Evolutionary conservation across 129 eudicot genomes (phyloP).

Genomic region (Flaveria ramosissima): DNA sequence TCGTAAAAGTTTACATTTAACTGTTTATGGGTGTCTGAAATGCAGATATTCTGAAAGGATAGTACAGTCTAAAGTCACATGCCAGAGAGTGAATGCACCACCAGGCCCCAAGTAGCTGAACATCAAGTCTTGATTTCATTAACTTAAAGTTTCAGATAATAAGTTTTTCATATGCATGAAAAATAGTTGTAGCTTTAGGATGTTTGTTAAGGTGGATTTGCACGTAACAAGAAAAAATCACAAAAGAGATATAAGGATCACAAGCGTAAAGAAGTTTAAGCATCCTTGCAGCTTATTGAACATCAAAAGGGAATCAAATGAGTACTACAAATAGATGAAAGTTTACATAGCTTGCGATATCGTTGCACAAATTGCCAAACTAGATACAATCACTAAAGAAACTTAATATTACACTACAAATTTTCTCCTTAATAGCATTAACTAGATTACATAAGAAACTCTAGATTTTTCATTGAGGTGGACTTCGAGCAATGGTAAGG

Average conservation of each 20-base stretch:
- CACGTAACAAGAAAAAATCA: not conserved
- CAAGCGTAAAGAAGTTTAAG: not conserved
- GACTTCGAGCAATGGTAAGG: no score
- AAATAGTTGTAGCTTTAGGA: not conserved
- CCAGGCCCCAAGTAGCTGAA: not conserved
- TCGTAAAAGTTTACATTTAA: not conserved
- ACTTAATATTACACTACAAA: not conserved
- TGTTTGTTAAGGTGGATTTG: not conserved
- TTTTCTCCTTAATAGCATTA: not conserved
- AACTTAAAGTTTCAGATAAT: not conserved
- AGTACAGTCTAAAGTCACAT: not conserved
- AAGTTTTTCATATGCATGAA: not conserved
- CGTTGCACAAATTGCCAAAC: not conserved
- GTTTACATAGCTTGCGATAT: not conserved
- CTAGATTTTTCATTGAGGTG: no score
- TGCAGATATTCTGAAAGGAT: not conserved
- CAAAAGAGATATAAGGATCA: slow-evolving; percentile 10
- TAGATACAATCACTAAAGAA: not conserved
- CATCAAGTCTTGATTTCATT: not conserved
- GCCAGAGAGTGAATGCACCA: not conserved
- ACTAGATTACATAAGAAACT: not conserved
- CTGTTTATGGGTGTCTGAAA: not conserved
- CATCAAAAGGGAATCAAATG: not conserved
- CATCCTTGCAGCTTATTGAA: not conserved
- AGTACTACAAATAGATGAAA: not conserved